A percentile compares a stretch with the other conserved stretches of the same genome.
Conservation (phyloP, 2,329 filamentous ascomycete genomes). For the Nemania diffusa region DNA sequence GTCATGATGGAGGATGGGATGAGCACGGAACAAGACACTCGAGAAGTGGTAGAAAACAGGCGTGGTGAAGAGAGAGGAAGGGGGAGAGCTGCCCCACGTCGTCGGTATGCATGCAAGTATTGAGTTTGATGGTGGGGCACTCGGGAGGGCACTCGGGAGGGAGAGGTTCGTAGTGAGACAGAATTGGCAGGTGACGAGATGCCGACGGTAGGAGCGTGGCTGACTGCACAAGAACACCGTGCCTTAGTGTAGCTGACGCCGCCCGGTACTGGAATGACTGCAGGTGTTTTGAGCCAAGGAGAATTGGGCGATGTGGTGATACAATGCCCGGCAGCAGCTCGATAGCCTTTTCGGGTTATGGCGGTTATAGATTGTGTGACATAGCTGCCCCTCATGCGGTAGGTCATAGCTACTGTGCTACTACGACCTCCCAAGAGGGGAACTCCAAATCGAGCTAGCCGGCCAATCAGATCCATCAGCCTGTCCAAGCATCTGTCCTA, state of each 20-base stretch:
- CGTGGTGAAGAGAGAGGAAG: slow-evolving; percentile 25
- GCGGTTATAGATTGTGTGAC: slow-evolving; percentile 19
- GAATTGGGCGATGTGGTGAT: slow-evolving; percentile 1
- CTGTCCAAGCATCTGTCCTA: not conserved
- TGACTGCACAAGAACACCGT: not conserved
- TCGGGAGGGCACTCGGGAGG: not conserved
- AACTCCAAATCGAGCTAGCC: slow-evolving; percentile 27
- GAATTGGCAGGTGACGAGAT: slow-evolving; percentile 43
- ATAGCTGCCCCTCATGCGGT: slow-evolving; percentile 27
- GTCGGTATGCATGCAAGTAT: slow-evolving; percentile 6
- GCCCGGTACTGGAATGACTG: slow-evolving; percentile 8
- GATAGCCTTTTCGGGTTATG: slow-evolving; percentile 12
- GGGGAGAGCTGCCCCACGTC: slow-evolving; percentile 27
- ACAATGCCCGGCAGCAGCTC: not conserved
- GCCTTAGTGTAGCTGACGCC: not conserved
- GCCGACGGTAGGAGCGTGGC: slow-evolving; percentile 15
- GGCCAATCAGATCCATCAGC: slow-evolving; percentile 32
- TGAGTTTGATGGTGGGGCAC: slow-evolving; percentile 27
- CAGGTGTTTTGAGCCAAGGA: slow-evolving; percentile 2
- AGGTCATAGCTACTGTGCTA: slow-evolving; percentile 14
- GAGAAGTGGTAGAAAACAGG: slow-evolving; percentile 45
- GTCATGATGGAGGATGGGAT: slow-evolving; percentile 58
- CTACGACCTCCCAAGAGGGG: slow-evolving; percentile 27
- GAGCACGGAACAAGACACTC: slow-evolving; percentile 44
- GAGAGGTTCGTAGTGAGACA: slow-evolving; percentile 23